Conservation (phyloP, 192 early-diverging fungal genomes). For the Rhizoclosmatium globosum region DNA sequence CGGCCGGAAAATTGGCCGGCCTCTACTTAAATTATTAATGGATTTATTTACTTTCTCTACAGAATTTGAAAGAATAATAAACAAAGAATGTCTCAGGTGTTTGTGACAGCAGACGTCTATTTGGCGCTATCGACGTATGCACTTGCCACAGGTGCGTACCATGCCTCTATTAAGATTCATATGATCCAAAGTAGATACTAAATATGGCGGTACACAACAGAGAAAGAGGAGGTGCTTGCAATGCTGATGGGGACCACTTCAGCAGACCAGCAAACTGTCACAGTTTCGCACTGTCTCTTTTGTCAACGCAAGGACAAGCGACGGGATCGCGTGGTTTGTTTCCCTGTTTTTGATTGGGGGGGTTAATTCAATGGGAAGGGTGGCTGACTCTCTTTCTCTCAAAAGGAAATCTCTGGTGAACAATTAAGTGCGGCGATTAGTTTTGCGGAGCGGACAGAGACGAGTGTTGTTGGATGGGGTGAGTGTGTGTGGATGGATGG, state of each 20-base stretch:
- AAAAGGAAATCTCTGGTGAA: constrained; percentile 46
- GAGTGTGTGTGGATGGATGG: background rate
- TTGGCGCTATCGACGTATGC: constrained; percentile 32
- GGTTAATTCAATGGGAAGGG: background rate
- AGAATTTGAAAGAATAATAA: too few relatives aligned
- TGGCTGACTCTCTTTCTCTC: background rate
- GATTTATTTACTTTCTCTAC: too few relatives aligned
- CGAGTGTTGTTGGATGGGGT: constrained; percentile 55
- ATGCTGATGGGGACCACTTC: constrained; percentile 44
- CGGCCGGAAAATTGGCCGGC: too few relatives aligned
- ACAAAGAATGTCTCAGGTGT: constrained; percentile 3
- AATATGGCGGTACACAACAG: constrained; percentile 22
- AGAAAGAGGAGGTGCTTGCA: constrained; percentile 52
- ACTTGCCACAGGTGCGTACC: constrained; percentile 30
- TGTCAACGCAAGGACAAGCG: constrained; percentile 56
- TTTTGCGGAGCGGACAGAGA: constrained; percentile 41
- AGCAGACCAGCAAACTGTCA: background rate
- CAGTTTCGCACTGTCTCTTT: constrained; percentile 47
- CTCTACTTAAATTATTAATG: too few relatives aligned
- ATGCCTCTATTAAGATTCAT: background rate
- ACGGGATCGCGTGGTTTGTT: constrained; percentile 50
- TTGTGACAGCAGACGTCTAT: constrained; percentile 34
- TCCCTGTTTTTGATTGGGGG: background rate
- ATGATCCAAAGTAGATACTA: background rate
- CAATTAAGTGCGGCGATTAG: constrained; percentile 51